Evolutionary conservation across 805 yeast genomes (phyloP).

Genomic region (Sugiyamaella chiloensis): DNA sequence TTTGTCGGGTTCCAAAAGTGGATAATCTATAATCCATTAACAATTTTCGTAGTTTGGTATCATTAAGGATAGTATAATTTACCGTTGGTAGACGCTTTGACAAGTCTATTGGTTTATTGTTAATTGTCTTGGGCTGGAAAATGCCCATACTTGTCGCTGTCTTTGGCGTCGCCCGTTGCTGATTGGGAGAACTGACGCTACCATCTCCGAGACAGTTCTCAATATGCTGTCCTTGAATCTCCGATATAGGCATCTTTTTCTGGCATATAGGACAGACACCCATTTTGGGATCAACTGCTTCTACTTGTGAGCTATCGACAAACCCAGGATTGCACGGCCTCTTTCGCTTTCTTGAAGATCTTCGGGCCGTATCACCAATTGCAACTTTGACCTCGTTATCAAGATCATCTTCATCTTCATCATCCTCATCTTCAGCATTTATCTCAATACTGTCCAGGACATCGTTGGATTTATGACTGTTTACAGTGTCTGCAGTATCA

Average conservation of each 20-base stretch:
- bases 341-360: conserved; percentile 4
- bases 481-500: too few species aligned
- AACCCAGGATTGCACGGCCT: neutral
- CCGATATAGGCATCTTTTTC: conserved; percentile 49
- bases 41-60: conserved; percentile 59
- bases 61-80: conserved; percentile 58
- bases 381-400: too few species aligned
- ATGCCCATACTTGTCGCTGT: neutral
- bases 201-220: conserved; percentile 49
- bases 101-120: conserved; percentile 27
- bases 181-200: neutral
- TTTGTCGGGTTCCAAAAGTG: conserved; percentile 57
- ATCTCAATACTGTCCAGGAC: too few species aligned
- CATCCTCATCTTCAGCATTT: too few species aligned
- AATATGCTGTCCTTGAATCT: conserved; percentile 57
- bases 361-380: too few species aligned
- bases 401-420: too few species aligned
- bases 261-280: conserved; percentile 71
- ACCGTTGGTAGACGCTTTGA: conserved; percentile 46
- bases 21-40: conserved; percentile 54
- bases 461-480: too few species aligned
- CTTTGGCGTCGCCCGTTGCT: neutral
- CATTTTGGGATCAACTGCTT: conserved; percentile 20
- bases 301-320: neutral
- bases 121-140: conserved; percentile 6